phyloP scores from a whole-genome alignment of 1,284 basidiomycete species.

The Apiotrichum veenhuisii region DNA sequence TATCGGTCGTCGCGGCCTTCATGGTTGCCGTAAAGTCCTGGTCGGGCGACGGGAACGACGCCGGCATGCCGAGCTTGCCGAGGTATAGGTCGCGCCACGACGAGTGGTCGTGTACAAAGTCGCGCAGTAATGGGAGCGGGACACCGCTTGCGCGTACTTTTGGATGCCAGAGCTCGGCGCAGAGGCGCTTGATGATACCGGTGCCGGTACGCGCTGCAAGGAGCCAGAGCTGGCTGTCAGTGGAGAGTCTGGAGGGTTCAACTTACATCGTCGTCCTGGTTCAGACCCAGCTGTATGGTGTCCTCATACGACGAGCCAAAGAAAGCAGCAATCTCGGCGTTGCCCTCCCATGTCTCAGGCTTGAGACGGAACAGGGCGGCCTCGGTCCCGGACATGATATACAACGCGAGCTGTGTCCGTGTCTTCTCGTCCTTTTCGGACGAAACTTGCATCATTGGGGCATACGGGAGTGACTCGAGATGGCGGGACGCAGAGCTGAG shows the following conservation, averaged over 20 bases:
- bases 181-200: slow-evolving; percentile 70
- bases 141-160: slow-evolving; percentile 70
- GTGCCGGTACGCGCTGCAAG: slow-evolving; percentile 71
- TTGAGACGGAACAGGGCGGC: slow-evolving; percentile 61
- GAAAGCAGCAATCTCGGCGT: neutral
- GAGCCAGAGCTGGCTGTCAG: slow-evolving; percentile 42
- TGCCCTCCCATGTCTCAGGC: slow-evolving; percentile 47
- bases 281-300: slow-evolving; percentile 1
- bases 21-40: slow-evolving; percentile 75
- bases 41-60: slow-evolving; percentile 65
- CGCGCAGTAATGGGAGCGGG: slow-evolving; percentile 60
- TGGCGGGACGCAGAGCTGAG: slow-evolving; percentile 24
- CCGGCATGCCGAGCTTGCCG: slow-evolving; percentile 73
- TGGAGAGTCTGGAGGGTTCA: neutral
- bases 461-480: slow-evolving; percentile 9
- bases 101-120: slow-evolving; percentile 60
- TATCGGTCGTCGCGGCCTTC: slow-evolving; percentile 71
- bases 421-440: slow-evolving; percentile 22
- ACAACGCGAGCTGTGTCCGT: slow-evolving; percentile 41
- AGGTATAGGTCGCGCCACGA: slow-evolving; percentile 75
- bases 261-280: neutral
- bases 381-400: slow-evolving; percentile 58
- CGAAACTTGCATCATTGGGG: neutral
- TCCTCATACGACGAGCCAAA: neutral
- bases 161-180: slow-evolving; percentile 71